A percentile compares a stretch with the other conserved stretches of the same genome.
Conservation (phyloP, 2,329 filamentous ascomycete genomes). For the Lecanicillium sp. region DNA sequence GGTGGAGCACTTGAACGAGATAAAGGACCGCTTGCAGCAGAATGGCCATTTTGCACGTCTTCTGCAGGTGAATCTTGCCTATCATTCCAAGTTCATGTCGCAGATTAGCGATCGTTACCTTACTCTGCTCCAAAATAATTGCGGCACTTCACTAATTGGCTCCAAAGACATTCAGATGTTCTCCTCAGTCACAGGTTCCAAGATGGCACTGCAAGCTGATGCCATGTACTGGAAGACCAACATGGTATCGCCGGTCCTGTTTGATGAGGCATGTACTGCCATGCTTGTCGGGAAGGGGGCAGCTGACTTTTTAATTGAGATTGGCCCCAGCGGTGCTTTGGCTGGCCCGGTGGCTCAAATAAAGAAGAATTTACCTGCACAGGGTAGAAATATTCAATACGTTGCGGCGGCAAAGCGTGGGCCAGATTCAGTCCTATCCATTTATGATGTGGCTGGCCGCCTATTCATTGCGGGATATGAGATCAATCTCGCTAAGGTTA, state of each 20-base stretch:
- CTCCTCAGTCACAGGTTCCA: constrained; percentile 2
- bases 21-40: constrained; percentile 25
- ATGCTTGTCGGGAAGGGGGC: constrained; percentile 4
- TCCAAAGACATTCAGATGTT: constrained; percentile 1
- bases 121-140: constrained; percentile 2
- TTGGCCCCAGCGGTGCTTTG: constrained; percentile 3
- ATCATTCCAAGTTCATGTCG: constrained; percentile 37
- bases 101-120: constrained; percentile 12
- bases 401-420: constrained; percentile 1
- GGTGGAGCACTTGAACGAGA: constrained; percentile 24
- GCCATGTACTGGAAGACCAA: constrained; percentile 11
- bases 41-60: constrained; percentile 30
- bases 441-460: constrained; percentile 1
- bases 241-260: constrained; percentile 10
- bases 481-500: constrained; percentile 8
- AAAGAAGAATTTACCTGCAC: constrained; percentile 4
- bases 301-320: constrained; percentile 1
- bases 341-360: constrained; percentile 5
- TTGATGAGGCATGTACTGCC: constrained; percentile 5
- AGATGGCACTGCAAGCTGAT: constrained; percentile 1
- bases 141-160: not conserved
- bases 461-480: constrained; percentile 2
- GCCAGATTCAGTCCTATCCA: not conserved
- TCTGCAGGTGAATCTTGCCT: constrained; percentile 35
- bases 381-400: constrained; percentile 1